Base-by-base conservation (phyloP, 2,329 filamentous ascomycete species). In the Aspergillus fumigatiaffinis region DNA sequence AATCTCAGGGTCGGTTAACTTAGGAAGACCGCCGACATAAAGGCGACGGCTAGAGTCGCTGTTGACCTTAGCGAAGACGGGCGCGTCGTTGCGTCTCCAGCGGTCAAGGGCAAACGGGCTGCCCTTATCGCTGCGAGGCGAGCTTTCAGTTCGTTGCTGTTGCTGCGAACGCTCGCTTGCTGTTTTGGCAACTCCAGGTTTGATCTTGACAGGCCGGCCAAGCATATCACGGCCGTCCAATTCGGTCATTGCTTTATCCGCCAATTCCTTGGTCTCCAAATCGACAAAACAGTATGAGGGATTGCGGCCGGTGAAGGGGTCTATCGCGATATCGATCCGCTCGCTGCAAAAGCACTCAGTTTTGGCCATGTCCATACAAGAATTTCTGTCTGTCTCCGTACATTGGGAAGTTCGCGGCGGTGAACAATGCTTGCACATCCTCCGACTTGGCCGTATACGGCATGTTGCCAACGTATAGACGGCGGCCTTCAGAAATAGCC, bases 251-350 rank as follows among this genome's bases (percentile, higher is more conserved):
- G 84, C 85, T 1, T 71, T 71, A 4, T 83, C 77, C 3, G 87
- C 87, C 29, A 84, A 77, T 28, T 83, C 82, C 49, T 79, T 79
- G 50, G 78, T 80, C 49, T 73, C 71, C 56, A 91, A 83, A 66
- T 91, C 87, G 49, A 90, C 83, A 64, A 91, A 91, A 75, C 87
- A 91, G 74, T 90, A 90, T 41, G 86, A 87, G 0, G 87, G 87
- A 69, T 90, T 91, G 48, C 87, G 80, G 44, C 82, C 84, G 29
- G 83, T 87, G 70, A 88, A 84, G 1, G 86, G 82, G 65, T 91
- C 87, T 53, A 88, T 80, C 0, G 86, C 86, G 64, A 91, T 87
- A 69, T 88, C 85, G 61, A 90, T 83, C 50, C 83, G 82, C 62
- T 82, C 79, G 61, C 78, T 80, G 66, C 63, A 62, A 63, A 63